Evolutionary conservation across 768 basidiomycete species (phyloP).

Genomic region (Floccularia luteovirens): DNA sequence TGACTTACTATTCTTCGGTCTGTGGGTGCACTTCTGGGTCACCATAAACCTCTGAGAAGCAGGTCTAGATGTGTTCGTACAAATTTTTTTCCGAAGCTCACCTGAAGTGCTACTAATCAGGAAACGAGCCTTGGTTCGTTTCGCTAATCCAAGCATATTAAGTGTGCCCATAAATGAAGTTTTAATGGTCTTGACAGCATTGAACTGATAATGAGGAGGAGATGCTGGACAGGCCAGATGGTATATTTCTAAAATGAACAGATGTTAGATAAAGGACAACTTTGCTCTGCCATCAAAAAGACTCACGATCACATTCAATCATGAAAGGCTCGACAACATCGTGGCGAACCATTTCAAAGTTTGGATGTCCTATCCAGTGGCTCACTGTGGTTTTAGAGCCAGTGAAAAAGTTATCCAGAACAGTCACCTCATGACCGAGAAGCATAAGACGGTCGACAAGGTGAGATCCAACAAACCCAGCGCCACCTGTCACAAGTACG

Average conservation of each 20-base stretch:
- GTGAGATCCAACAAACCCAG: slow-evolving; percentile 99
- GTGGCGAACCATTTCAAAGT: slow-evolving; percentile 97
- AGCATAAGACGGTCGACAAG: slow-evolving; percentile 97
- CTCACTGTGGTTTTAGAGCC: slow-evolving; percentile 95
- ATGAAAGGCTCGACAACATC: slow-evolving; percentile 97
- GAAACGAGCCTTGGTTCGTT: slow-evolving; percentile 96
- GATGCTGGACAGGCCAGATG: slow-evolving; percentile 98
- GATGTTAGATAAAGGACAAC: slow-evolving; percentile 8
- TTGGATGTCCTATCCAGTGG: slow-evolving; percentile 96
- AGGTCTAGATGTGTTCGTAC: slow-evolving; percentile 4
- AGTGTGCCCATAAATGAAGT: slow-evolving; percentile 98
- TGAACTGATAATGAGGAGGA: slow-evolving; percentile 96
- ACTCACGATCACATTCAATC: slow-evolving; percentile 96
- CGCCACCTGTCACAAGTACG: slow-evolving; percentile 92
- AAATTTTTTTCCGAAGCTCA: slow-evolving; percentile 17
- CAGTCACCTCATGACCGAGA: slow-evolving; percentile 95
- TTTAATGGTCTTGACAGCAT: slow-evolving; percentile 97
- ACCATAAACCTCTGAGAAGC: slow-evolving; percentile 82
- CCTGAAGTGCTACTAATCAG: slow-evolving; percentile 93
- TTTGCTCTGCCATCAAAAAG: slow-evolving; percentile 4
- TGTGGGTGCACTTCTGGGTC: slow-evolving; percentile 99
- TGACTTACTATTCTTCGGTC: slow-evolving; percentile 85
- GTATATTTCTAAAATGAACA: slow-evolving; percentile 79
- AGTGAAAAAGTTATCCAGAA: slow-evolving; percentile 98
- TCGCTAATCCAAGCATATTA: slow-evolving; percentile 98